A percentile compares a stretch with the other conserved stretches of the same genome.
These are phyloP conservation scores for Chromera velia DNA, from an alignment of 73 alveolate genomes.

Conservation along the genomic window DNA sequence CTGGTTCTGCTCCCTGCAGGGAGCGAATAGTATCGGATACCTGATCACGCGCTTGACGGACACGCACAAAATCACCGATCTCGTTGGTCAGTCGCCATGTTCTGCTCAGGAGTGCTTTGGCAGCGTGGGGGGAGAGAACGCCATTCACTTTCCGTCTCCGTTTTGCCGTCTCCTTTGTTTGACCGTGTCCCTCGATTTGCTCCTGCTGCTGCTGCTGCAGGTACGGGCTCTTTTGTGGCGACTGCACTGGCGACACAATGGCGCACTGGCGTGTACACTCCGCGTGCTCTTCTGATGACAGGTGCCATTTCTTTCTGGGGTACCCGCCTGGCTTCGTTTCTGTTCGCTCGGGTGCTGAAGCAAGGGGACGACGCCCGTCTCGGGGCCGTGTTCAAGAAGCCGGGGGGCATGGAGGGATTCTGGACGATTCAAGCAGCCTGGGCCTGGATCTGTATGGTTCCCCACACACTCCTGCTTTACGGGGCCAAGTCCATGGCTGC, in stretches of 20 bases:
- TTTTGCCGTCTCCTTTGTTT: background rate
- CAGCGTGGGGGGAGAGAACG: no score
- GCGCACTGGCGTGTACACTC: background rate
- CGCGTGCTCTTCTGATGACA: background rate
- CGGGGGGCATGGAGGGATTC: background rate
- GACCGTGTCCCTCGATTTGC: no score
- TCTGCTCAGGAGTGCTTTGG: no score
- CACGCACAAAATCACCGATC: background rate
- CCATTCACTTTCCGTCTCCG: no score
- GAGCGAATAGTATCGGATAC: background rate
- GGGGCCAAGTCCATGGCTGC: no score
- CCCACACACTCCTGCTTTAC: no score
- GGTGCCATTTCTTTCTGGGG: background rate
- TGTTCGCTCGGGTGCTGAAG: background rate
- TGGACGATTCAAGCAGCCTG: background rate
- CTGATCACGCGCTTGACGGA: background rate
- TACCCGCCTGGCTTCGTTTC: background rate
- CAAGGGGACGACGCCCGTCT: background rate
- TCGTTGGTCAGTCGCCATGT: background rate
- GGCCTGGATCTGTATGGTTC: no score
- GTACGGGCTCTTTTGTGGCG: background rate
- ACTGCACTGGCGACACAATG: background rate
- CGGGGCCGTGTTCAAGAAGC: background rate
- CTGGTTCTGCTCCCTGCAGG: no score
- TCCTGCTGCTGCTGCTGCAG: background rate